phyloP scores from a whole-genome alignment of 768 basidiomycete genomes.

The Sistotremastrum suecicum region DNA sequence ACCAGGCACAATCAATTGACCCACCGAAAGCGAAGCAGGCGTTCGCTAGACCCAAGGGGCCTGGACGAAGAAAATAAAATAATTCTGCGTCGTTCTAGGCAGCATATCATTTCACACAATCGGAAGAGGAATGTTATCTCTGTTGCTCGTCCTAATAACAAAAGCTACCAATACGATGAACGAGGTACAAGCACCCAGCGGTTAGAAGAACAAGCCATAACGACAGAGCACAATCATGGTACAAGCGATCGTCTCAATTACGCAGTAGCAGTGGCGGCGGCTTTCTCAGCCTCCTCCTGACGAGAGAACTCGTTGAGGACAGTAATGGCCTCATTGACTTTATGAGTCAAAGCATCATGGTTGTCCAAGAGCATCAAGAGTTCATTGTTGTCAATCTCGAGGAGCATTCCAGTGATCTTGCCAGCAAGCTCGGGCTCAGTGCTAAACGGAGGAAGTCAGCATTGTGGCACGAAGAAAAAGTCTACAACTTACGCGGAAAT shows the following conservation, averaged over 20 bases:
- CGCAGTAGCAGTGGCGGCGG: background rate
- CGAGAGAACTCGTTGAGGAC: conserved; percentile 78
- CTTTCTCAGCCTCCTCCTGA: conserved; percentile 22
- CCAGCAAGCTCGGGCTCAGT: conserved; percentile 88
- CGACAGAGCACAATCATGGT: background rate
- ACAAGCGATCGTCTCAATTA: background rate
- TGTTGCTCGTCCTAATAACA: too few species aligned
- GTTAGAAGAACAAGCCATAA: background rate
- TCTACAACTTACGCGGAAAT: conserved; percentile 55
- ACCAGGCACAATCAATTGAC: conserved; percentile 9
- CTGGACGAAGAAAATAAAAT: conserved; percentile 35
- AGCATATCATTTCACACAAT: too few species aligned
- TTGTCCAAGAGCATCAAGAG: conserved; percentile 79
- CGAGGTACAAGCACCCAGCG: conserved; percentile 2
- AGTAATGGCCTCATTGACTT: conserved; percentile 82
- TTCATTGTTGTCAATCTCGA: conserved; percentile 97
- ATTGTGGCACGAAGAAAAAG: conserved; percentile 2
- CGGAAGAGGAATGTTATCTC: too few species aligned
- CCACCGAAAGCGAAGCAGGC: conserved; percentile 24
- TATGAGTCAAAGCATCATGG: conserved; percentile 68
- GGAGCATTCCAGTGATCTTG: conserved; percentile 97
- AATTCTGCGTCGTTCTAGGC: too few species aligned
- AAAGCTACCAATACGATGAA: background rate
- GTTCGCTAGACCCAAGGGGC: conserved; percentile 62
- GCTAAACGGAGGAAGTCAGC: conserved; percentile 22